A percentile compares a stretch with the other conserved stretches of the same genome.
Conservation (phyloP, 345 rosid genomes). For the Arabis hirsuta region DNA sequence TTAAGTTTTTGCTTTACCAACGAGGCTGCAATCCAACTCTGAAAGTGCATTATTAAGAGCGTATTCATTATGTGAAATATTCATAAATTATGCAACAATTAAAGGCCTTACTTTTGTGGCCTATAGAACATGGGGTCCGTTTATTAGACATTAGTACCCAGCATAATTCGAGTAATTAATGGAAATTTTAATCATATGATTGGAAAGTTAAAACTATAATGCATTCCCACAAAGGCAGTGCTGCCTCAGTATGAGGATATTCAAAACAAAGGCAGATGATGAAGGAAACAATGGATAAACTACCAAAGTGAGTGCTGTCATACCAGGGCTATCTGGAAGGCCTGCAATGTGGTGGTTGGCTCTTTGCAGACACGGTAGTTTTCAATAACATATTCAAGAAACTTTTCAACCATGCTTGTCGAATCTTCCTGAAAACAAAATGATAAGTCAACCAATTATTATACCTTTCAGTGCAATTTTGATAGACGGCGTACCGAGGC, state of each 20-base stretch:
- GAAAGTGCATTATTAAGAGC: slow-evolving; percentile 31
- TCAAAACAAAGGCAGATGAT: slow-evolving; percentile 2
- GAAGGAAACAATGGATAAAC: slow-evolving; percentile 32
- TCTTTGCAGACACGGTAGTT: slow-evolving; percentile 64
- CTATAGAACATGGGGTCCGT: slow-evolving; percentile 16
- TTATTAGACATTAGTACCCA: slow-evolving; percentile 25
- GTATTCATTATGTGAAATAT: slow-evolving; percentile 26
- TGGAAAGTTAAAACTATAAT: slow-evolving; percentile 13
- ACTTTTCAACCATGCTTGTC: slow-evolving; percentile 56
- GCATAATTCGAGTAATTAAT: slow-evolving; percentile 14
- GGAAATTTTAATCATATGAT: neutral
- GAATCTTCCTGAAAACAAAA: slow-evolving; percentile 65
- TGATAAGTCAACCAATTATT: slow-evolving; percentile 24
- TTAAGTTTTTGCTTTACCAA: slow-evolving; percentile 64
- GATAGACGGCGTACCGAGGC: slow-evolving; percentile 18
- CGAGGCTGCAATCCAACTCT: slow-evolving; percentile 92
- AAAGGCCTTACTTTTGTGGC: slow-evolving; percentile 29
- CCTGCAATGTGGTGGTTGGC: slow-evolving; percentile 67
- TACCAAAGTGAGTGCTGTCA: slow-evolving; percentile 40
- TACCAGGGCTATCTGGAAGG: slow-evolving; percentile 88
- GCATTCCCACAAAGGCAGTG: slow-evolving; percentile 16
- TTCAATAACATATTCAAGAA: slow-evolving; percentile 75
- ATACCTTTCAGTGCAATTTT: slow-evolving; percentile 19
- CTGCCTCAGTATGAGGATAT: neutral
- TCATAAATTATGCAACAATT: slow-evolving; percentile 23